phyloP scores from a whole-genome alignment of 257 asterid species.

The Henckelia pumila region DNA sequence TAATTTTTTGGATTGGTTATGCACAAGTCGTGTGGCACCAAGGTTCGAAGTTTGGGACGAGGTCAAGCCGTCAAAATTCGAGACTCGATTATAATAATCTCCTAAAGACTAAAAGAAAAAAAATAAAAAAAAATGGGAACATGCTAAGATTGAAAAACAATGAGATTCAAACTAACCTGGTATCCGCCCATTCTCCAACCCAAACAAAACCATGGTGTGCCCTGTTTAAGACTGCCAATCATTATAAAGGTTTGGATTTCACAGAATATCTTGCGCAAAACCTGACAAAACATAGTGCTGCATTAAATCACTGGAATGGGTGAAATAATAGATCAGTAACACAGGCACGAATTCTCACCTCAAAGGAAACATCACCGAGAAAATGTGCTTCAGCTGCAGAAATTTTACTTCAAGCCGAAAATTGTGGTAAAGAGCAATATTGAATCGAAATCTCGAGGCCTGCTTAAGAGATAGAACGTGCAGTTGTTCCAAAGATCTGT shows the following conservation, averaged over 20 bases:
- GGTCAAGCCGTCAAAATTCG: too few relatives aligned
- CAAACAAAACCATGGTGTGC: conserved; percentile 97
- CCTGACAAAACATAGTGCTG: conserved; percentile 33
- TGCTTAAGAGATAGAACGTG: conserved; percentile 32
- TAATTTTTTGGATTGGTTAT: too few relatives aligned
- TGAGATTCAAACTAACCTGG: conserved; percentile 49
- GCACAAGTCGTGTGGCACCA: too few relatives aligned
- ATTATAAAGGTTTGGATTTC: conserved; percentile 14
- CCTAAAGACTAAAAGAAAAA: not conserved
- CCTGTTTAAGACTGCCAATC: conserved; percentile 47
- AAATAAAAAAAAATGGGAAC: too few relatives aligned
- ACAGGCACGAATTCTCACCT: conserved; percentile 36
- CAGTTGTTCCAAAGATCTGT: conserved; percentile 38
- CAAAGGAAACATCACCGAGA: conserved; percentile 51
- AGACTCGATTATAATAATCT: too few relatives aligned
- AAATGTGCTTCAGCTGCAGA: conserved; percentile 54
- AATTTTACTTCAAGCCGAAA: conserved; percentile 50
- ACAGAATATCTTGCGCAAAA: conserved; percentile 56
- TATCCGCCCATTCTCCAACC: conserved; percentile 98
- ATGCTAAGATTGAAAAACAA: too few relatives aligned
- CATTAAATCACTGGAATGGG: conserved; percentile 21
- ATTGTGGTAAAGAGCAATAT: conserved; percentile 53
- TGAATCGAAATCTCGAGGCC: conserved; percentile 48
- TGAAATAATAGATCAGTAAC: conserved; percentile 8
- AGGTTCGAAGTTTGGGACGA: too few relatives aligned